Percentiles rank a stretch among this genome's conserved stretches.
Evolutionary conservation across 2,329 filamentous ascomycete genomes (phyloP).

Genomic region (Elsinoe arachidis): DNA sequence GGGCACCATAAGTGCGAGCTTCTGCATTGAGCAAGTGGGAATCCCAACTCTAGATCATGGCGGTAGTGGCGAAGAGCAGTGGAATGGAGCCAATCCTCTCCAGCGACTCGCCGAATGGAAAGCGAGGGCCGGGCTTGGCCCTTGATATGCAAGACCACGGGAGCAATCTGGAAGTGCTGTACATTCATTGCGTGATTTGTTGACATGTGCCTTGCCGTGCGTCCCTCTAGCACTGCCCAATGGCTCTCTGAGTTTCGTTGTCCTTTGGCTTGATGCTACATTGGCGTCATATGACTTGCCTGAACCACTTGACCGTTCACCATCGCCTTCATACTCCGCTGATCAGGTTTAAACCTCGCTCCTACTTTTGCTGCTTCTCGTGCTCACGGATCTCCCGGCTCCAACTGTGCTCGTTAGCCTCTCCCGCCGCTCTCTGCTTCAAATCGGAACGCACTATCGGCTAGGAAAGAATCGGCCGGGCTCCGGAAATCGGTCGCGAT

Average conservation of each 20-base stretch:
- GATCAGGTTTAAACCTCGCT: background rate
- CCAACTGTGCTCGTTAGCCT: slow-evolving; percentile 38
- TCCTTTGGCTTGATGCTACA: background rate
- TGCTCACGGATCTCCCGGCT: slow-evolving; percentile 63
- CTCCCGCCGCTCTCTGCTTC: slow-evolving; percentile 30
- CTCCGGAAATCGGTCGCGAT: slow-evolving; percentile 67
- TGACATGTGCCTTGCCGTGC: background rate
- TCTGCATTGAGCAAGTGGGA: slow-evolving; percentile 90
- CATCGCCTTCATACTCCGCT: background rate
- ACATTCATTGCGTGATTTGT: background rate
- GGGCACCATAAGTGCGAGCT: slow-evolving; percentile 77
- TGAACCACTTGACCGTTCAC: background rate
- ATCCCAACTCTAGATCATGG: slow-evolving; percentile 51
- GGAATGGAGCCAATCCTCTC: slow-evolving; percentile 39
- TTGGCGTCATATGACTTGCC: background rate
- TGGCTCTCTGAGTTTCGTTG: background rate
- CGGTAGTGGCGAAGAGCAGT: slow-evolving; percentile 31
- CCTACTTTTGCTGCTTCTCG: slow-evolving; percentile 44
- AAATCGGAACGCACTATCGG: slow-evolving; percentile 56
- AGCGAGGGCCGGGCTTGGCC: slow-evolving; percentile 16
- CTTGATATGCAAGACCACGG: background rate
- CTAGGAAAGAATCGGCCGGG: slow-evolving; percentile 72
- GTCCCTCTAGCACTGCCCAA: background rate
- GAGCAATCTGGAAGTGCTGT: background rate
- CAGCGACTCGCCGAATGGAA: slow-evolving; percentile 37